These are phyloP conservation scores for Aegilops bicornis DNA, from an alignment of 176 grass and related monocot genomes.

Conservation along the genomic window DNA sequence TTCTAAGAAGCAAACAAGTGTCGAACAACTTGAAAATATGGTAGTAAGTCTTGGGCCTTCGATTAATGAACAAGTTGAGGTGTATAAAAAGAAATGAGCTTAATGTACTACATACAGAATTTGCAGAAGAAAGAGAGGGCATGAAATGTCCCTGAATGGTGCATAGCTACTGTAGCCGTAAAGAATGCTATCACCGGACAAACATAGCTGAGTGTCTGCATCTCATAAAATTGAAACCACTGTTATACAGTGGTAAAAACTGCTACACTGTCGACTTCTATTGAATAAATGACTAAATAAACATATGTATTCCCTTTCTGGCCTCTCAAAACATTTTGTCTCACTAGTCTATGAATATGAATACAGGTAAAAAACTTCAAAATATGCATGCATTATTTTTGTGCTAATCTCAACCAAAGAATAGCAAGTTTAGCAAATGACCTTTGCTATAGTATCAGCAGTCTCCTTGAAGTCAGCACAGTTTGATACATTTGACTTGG, in stretches of 20 bases:
- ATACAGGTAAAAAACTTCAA: not conserved
- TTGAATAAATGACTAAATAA: not conserved
- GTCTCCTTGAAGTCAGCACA: slow-evolving; percentile 99
- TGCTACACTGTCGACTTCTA: not conserved
- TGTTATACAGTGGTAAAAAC: not conserved
- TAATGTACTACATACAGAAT: not conserved
- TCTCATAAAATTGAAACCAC: not conserved
- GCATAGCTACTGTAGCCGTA: not conserved
- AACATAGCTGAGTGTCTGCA: not conserved
- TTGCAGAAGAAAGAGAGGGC: not conserved
- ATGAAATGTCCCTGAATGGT: not conserved
- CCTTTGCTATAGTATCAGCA: slow-evolving; percentile 96
- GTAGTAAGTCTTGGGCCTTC: not conserved
- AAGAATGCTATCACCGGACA: not conserved
- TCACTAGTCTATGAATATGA: not conserved
- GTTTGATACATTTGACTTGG: slow-evolving; percentile 91
- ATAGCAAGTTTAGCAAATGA: slow-evolving; percentile 23
- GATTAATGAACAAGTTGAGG: not conserved
- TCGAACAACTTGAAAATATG: not conserved
- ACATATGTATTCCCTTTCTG: not conserved
- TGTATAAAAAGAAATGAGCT: not conserved
- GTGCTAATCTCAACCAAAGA: not conserved
- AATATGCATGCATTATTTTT: not conserved
- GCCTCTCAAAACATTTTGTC: not conserved
- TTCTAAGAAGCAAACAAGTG: not conserved